Conservation (phyloP, 2,329 filamentous ascomycete species). For the Bipolaris victoriae region DNA sequence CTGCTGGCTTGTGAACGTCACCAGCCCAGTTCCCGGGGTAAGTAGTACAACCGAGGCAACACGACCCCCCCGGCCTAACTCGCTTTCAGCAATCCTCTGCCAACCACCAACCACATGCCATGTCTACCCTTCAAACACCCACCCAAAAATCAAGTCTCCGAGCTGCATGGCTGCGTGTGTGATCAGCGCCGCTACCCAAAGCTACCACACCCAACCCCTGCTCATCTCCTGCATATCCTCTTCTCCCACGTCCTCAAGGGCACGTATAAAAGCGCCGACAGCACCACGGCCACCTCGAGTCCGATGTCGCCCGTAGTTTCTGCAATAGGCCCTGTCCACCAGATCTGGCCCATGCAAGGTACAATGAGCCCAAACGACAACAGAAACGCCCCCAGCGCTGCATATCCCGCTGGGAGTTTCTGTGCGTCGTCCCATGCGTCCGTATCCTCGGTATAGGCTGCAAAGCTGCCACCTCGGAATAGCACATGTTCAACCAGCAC, state of each 20-base stretch:
- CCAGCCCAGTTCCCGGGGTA: conserved; percentile 31
- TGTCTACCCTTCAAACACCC: not conserved
- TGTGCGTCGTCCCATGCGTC: conserved; percentile 49
- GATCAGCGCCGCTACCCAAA: not conserved
- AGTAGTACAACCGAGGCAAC: conserved; percentile 38
- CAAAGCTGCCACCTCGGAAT: conserved; percentile 43
- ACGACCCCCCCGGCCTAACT: conserved; percentile 27
- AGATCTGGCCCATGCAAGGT: conserved; percentile 66
- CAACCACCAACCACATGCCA: conserved; percentile 13
- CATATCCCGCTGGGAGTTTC: conserved; percentile 51
- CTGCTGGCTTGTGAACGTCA: conserved; percentile 45
- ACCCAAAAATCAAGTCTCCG: not conserved
- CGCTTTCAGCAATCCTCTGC: conserved; percentile 13
- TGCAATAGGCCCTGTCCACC: conserved; percentile 67
- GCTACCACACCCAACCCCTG: not conserved
- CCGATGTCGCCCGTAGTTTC: conserved; percentile 67
- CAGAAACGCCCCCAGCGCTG: conserved; percentile 49
- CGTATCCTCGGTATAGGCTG: conserved; percentile 47
- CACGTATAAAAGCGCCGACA: conserved; percentile 54
- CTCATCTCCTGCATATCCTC: conserved; percentile 16
- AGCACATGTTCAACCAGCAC: conserved; percentile 48
- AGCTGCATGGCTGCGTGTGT: not conserved
- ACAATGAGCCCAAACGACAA: conserved; percentile 58
- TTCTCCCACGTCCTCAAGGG: conserved; percentile 52
- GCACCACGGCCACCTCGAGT: conserved; percentile 66